These are phyloP conservation scores for Apium graveolens DNA, from an alignment of 129 eudicot species.

Conservation along the genomic window DNA sequence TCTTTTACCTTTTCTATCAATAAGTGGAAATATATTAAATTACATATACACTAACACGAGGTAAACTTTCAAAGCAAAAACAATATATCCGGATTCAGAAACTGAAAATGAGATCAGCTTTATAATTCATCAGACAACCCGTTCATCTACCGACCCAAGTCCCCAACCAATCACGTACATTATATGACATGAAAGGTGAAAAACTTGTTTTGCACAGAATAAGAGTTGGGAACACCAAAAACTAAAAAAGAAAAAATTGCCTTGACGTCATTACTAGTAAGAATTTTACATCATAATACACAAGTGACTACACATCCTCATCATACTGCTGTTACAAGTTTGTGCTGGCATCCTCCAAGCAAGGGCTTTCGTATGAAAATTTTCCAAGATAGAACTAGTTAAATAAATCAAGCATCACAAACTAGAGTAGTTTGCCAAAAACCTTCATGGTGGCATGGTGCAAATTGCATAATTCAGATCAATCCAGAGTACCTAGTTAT, in stretches of 20 bases:
- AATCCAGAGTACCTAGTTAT: constrained; percentile 3
- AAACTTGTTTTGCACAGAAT: background rate
- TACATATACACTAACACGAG: too few species aligned
- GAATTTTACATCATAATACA: background rate
- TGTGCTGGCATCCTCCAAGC: background rate
- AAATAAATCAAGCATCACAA: background rate
- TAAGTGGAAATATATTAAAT: too few species aligned
- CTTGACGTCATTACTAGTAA: background rate
- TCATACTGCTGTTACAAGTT: constrained; percentile 2
- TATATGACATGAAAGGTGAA: too few species aligned
- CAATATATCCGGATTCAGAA: too few species aligned
- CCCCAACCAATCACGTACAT: too few species aligned
- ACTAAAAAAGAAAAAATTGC: background rate
- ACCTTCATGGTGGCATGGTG: background rate
- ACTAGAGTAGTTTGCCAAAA: background rate
- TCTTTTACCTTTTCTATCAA: too few species aligned
- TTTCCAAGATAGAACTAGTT: background rate
- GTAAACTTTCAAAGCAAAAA: too few species aligned
- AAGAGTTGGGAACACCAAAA: background rate
- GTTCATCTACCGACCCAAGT: too few species aligned
- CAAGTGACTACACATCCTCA: background rate
- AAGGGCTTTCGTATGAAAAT: background rate
- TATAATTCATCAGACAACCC: too few species aligned
- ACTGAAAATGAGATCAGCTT: too few species aligned
- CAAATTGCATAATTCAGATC: background rate